Conservation (phyloP, 2,329 filamentous ascomycete genomes). For the Sclerotinia glacialis region DNA sequence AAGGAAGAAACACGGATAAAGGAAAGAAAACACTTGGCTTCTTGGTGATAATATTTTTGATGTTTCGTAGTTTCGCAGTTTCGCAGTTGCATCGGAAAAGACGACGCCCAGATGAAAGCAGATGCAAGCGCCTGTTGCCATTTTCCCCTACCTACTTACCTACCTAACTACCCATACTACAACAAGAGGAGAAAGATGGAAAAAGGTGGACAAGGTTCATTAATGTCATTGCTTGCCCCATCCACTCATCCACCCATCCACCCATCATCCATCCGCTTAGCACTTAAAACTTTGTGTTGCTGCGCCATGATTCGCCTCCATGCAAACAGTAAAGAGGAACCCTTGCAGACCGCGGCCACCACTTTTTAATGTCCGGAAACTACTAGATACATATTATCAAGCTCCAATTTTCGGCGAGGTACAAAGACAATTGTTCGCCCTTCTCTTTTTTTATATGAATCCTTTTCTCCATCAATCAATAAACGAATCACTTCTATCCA, state of each 20-base stretch:
- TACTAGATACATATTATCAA: slow-evolving; percentile 9
- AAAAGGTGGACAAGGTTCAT: too few species aligned
- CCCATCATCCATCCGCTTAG: background rate
- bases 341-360: background rate
- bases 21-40: slow-evolving; percentile 7
- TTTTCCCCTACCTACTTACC: too few species aligned
- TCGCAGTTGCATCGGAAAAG: background rate
- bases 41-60: slow-evolving; percentile 1
- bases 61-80: background rate
- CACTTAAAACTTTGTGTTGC: background rate
- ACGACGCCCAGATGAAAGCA: too few species aligned
- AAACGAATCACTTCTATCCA: background rate
- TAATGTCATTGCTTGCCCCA: background rate
- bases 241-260: too few species aligned
- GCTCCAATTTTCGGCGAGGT: slow-evolving; percentile 10
- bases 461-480: slow-evolving; percentile 4
- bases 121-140: background rate
- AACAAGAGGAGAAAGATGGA: too few species aligned
- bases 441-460: background rate
- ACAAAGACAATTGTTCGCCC: slow-evolving; percentile 17
- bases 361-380: slow-evolving; percentile 18
- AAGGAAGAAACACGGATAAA: slow-evolving; percentile 16
- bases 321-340: background rate
- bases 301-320: slow-evolving; percentile 16
- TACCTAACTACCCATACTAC: too few species aligned